Evolutionary conservation across 441 rosid species (phyloP), one percentile per base, ranked within the genome.

Genomic region (Breynia disticha): DNA sequence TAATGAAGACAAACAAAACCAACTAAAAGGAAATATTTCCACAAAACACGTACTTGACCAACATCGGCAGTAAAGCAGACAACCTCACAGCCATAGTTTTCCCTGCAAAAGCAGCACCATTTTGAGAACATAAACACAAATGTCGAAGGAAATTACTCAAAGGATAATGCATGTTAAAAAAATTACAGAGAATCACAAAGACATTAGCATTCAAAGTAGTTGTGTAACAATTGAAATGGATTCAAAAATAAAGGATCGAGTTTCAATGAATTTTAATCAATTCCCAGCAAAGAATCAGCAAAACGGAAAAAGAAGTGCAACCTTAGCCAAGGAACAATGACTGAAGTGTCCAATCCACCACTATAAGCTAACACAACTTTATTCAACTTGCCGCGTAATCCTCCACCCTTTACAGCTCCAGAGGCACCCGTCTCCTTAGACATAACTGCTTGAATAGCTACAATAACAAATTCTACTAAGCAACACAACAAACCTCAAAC

Each of bases 41-140:
- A 37, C 10, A 42, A 14, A 4, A 57, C 32, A 58, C 71, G 61
- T 80, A 88, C 98, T 74, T 91, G 98, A 50, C 98, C 97, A 76
- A 91, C 98, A 67, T 91, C 95, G 0, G 95, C 97, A 18, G 98
- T 87, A 76, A 91, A 91, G 72, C 98, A 91, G 56, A 91, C 98
- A 71, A 91, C 98, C 76, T 91, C 96, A 60, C 96, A 91, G 17
- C 94, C 94, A 69, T 91, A 88, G 52, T 86, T 91, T 73, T 87
- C 95, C 75, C 96, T 91, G 67, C 19, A 65, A 59, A 52, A 45
- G 17, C 24, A 56, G 3, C 11, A 14, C n/a, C n/a, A n/a, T n/a
- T n/a, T n/a, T n/a, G n/a, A n/a, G n/a, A n/a, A n/a, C n/a, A n/a
- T n/a, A n/a, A n/a, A n/a, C n/a, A n/a, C n/a, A n/a, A n/a, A n/a